Evolutionary conservation across 257 asterid species (phyloP), one percentile per base, ranked within the genome.

Genomic region (Nicotiana tomentosiformis): DNA sequence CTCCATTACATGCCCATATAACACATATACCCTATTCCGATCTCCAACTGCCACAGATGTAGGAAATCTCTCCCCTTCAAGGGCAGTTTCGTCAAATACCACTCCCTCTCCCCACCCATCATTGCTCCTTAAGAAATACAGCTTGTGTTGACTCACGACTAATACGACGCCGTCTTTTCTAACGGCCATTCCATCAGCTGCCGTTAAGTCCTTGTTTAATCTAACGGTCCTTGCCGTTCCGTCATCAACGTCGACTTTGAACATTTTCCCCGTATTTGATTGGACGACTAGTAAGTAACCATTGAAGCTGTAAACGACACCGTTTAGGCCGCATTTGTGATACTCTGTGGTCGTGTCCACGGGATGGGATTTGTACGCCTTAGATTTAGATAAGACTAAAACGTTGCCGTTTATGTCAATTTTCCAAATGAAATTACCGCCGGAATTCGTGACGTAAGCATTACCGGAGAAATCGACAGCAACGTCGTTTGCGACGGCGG

Each of bases 61-160:
- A 1, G 97, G 93, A 64, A 87, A 93, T 86, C 90, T 78, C 69
- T 90, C 95, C 77, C 83, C 88, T 3, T 90, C 97, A 14, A 96
- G 95, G 88, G 90, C 84, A 83, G 93, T 93, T 90, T 96, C 98
- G 92, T 96, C 99, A 89, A 87, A 94, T 78, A 96, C 96, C 5
- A 64, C 93, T 0, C 96, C 97, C 72, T 89, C 88, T 58, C 90
- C 83, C 99, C 99, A 96, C 77, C 96, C 88, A 33, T 96, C 97
- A n/a, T 81, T 87, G 39, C 98, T 94, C 84, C 88, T 90, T 56
- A 94, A 18, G 37, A 84, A 94, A 39, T 89, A 88, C 82, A 92
- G 10, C 82, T 86, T 94, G 4, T 84, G 82, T 82, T 81, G 88
- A 26, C 96, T 91, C 49, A 91, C 96, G n/a, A 90, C 95, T 88